Evolutionary conservation across 345 rosid species (phyloP).

Genomic region (Populus nigra): DNA sequence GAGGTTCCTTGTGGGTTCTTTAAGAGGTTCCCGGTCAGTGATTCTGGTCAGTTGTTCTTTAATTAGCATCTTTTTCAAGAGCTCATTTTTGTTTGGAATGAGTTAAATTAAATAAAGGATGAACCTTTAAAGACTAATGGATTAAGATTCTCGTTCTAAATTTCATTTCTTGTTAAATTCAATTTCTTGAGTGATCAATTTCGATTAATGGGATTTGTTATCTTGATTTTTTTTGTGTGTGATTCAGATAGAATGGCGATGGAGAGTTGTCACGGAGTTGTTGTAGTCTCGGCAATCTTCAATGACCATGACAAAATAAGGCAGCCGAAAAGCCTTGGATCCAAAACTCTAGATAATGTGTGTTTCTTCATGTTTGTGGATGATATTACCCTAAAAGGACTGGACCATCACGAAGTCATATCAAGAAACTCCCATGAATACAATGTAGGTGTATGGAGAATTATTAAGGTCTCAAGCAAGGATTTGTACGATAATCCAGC

Average conservation of each 20-base stretch:
- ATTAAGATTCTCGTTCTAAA: too few relatives aligned
- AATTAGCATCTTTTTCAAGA: background rate
- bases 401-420: slow-evolving; percentile 46
- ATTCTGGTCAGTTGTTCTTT: slow-evolving; percentile 50
- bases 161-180: too few relatives aligned
- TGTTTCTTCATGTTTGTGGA: slow-evolving; percentile 95
- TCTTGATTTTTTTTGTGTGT: background rate
- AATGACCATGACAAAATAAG: slow-evolving; percentile 88
- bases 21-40: slow-evolving; percentile 51
- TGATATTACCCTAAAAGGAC: slow-evolving; percentile 47
- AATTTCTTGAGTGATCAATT: too few relatives aligned
- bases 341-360: slow-evolving; percentile 47
- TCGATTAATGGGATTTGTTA: background rate
- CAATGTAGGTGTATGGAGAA: slow-evolving; percentile 67
- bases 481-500: slow-evolving; percentile 61
- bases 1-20: slow-evolving; percentile 47
- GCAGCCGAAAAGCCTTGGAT: slow-evolving; percentile 79
- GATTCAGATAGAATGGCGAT: slow-evolving; percentile 65
- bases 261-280: slow-evolving; percentile 70
- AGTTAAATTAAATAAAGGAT: too few relatives aligned
- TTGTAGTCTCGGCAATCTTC: slow-evolving; percentile 83
- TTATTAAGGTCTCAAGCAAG: slow-evolving; percentile 44
- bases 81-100: background rate
- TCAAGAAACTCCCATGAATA: slow-evolving; percentile 19
- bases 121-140: too few relatives aligned